phyloP scores from a whole-genome alignment of 805 yeast genomes.

The Schwanniomyces yamadae region DNA sequence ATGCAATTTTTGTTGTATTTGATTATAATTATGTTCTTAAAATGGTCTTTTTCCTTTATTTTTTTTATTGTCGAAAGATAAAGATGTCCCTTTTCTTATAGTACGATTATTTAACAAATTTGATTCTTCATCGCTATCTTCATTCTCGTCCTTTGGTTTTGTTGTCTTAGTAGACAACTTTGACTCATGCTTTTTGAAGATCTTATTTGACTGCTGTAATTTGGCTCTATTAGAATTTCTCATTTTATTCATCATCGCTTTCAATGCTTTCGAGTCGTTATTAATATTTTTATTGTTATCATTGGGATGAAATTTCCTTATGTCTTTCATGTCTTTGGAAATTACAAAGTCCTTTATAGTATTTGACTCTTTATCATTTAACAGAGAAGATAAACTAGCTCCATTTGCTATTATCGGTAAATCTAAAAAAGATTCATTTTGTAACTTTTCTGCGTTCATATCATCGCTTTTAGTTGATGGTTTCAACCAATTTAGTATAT shows the following conservation, averaged over 20 bases:
- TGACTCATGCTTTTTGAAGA: background rate
- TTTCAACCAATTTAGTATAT: constrained; percentile 41
- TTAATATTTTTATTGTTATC: background rate
- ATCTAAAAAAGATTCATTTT: constrained; percentile 22
- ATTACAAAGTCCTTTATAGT: constrained; percentile 29
- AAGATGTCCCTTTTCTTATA: constrained; percentile 16
- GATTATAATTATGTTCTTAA: background rate
- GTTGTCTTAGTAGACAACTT: background rate
- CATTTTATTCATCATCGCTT: constrained; percentile 37
- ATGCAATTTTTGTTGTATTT: too few species aligned
- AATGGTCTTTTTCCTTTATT: constrained; percentile 9
- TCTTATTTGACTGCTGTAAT: background rate
- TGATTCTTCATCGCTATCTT: constrained; percentile 13
- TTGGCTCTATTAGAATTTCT: constrained; percentile 24
- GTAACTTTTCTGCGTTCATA: constrained; percentile 5
- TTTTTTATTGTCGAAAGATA: constrained; percentile 11
- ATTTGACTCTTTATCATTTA: constrained; percentile 7
- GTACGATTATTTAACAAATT: constrained; percentile 8
- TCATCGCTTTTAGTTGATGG: constrained; percentile 1
- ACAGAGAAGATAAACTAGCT: constrained; percentile 23
- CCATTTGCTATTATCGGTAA: constrained; percentile 38
- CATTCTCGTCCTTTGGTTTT: constrained; percentile 1
- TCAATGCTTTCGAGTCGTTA: constrained; percentile 33
- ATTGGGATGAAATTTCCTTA: background rate
- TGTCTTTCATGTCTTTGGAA: constrained; percentile 5